A percentile compares a stretch with the other conserved stretches of the same genome.
Evolutionary conservation across 108 stramenopile species (phyloP).

Genomic region (Schizochytrium sp.): DNA sequence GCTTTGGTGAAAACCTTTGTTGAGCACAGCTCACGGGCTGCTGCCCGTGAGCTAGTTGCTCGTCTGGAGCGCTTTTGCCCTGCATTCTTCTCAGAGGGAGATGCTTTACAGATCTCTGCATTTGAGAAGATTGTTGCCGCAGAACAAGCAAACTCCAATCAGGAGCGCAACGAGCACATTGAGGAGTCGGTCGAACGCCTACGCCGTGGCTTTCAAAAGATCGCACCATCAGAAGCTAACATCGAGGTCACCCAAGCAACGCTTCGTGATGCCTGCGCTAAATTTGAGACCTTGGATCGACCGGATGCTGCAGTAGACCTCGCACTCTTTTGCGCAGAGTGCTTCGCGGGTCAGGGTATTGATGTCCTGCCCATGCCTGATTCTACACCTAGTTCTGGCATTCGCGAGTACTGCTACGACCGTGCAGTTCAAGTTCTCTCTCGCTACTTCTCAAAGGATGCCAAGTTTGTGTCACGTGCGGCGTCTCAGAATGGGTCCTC

Average conservation of each 20-base stretch:
- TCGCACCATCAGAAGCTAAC: background rate
- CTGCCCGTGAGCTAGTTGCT: conserved; percentile 17
- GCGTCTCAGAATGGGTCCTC: background rate
- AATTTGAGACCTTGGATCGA: background rate
- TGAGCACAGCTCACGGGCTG: background rate
- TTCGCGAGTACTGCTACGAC: conserved; percentile 47
- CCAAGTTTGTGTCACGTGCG: background rate
- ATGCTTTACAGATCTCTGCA: conserved; percentile 27
- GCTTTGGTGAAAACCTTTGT: conserved; percentile 52
- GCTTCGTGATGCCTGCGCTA: conserved; percentile 2
- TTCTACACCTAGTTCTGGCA: background rate
- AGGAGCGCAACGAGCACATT: conserved; percentile 2
- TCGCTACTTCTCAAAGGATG: background rate
- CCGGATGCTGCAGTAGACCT: conserved; percentile 25
- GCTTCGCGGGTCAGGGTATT: conserved; percentile 24
- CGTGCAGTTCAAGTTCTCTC: conserved; percentile 31
- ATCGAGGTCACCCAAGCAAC: conserved; percentile 17
- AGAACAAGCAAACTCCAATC: background rate
- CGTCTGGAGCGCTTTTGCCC: background rate
- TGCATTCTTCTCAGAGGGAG: conserved; percentile 40
- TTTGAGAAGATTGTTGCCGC: conserved; percentile 54
- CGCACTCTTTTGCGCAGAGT: conserved; percentile 27
- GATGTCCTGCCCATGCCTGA: background rate
- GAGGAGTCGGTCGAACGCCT: background rate
- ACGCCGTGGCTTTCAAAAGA: conserved; percentile 17